Evolutionary conservation across 2,329 filamentous ascomycete genomes (phyloP).

Genomic region (Epichloe typhina): DNA sequence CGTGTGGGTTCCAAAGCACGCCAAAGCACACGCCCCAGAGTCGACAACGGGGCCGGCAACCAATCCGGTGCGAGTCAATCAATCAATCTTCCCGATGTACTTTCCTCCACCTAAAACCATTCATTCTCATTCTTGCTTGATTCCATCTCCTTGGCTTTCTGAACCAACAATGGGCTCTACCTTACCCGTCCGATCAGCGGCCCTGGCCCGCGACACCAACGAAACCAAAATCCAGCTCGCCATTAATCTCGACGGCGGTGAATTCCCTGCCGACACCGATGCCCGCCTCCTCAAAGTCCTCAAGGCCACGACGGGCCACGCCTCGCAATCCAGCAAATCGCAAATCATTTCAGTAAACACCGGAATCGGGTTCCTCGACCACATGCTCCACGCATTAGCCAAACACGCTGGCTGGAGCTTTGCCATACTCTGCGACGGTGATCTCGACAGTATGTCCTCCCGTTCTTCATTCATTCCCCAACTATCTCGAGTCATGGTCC

Average conservation of each 20-base stretch:
- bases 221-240: constrained; percentile 94
- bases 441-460: constrained; percentile 66
- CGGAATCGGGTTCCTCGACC: constrained; percentile 93
- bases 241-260: constrained; percentile 85
- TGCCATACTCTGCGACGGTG: constrained; percentile 68
- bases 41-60: too few relatives aligned
- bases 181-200: constrained; percentile 48
- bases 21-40: not conserved
- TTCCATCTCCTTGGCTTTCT: too few relatives aligned
- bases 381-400: constrained; percentile 94
- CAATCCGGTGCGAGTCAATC: too few relatives aligned
- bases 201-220: constrained; percentile 82
- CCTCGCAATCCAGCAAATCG: constrained; percentile 68
- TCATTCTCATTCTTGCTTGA: too few relatives aligned
- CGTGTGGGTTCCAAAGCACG: not conserved
- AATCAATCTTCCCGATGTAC: too few relatives aligned
- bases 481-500: not conserved
- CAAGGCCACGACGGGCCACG: constrained; percentile 49
- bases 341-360: constrained; percentile 83
- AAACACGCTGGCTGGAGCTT: constrained; percentile 96
- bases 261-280: constrained; percentile 53
- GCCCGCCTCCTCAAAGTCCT: constrained; percentile 37
- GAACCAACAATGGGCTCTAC: constrained; percentile 13
- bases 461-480: not conserved
- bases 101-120: too few relatives aligned